Conservation (phyloP, 257 asterid genomes). For the Scutellaria galericulata region DNA sequence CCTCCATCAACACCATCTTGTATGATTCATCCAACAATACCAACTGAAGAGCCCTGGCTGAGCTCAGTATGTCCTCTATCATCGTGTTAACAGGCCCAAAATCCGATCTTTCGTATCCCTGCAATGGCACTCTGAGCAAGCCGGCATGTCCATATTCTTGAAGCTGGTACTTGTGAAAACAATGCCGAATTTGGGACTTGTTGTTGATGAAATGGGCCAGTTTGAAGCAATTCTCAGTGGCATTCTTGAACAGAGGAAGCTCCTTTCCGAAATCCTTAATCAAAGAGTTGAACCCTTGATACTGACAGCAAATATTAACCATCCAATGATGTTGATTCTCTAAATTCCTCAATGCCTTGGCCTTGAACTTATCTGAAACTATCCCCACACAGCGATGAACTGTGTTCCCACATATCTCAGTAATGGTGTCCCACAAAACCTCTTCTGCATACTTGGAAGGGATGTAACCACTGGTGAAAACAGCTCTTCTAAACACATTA, state of each 20-base stretch:
- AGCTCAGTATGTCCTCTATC: slow-evolving; percentile 85
- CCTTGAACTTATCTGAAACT: slow-evolving; percentile 89
- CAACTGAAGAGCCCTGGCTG: slow-evolving; percentile 84
- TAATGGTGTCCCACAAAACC: slow-evolving; percentile 79
- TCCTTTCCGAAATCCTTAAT: slow-evolving; percentile 82
- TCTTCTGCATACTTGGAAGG: slow-evolving; percentile 85
- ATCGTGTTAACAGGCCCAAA: slow-evolving; percentile 58
- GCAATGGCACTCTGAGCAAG: slow-evolving; percentile 58
- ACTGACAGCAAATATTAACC: slow-evolving; percentile 91
- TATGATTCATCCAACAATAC: slow-evolving; percentile 73
- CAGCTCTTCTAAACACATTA: slow-evolving; percentile 71
- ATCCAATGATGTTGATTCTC: slow-evolving; percentile 93
- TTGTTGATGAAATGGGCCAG: slow-evolving; percentile 72
- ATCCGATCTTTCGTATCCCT: slow-evolving; percentile 56
- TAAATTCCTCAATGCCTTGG: slow-evolving; percentile 71
- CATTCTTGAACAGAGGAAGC: slow-evolving; percentile 79
- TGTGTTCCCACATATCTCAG: slow-evolving; percentile 73
- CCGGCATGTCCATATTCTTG: slow-evolving; percentile 90
- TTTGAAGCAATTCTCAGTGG: slow-evolving; percentile 67
- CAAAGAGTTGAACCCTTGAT: slow-evolving; percentile 71
- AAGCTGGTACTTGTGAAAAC: slow-evolving; percentile 75
- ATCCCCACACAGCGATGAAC: slow-evolving; percentile 88
- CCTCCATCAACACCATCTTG: slow-evolving; percentile 67
- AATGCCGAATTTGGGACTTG: slow-evolving; percentile 68
- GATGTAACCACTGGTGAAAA: slow-evolving; percentile 68